Evolutionary conservation across 2,329 filamentous ascomycete species (phyloP).

Genomic region (Exophiala spinifera): DNA sequence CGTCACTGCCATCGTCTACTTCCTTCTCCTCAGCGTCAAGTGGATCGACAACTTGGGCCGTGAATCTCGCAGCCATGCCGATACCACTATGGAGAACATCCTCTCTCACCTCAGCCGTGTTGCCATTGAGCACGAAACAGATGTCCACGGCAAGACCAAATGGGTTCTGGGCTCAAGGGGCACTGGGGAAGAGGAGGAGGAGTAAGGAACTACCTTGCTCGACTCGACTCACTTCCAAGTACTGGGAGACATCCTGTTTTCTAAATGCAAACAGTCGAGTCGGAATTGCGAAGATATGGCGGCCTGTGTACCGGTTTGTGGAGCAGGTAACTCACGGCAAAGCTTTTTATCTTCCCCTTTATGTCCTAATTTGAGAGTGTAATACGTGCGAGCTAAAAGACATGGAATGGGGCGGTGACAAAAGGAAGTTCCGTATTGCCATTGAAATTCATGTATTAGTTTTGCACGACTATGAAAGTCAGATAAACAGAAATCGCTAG

Average conservation of each 20-base stretch:
- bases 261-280: background rate
- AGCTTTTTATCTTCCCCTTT: background rate
- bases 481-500: background rate
- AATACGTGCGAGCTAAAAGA: background rate
- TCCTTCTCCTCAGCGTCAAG: slow-evolving; percentile 45
- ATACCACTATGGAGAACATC: slow-evolving; percentile 55
- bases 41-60: slow-evolving; percentile 52
- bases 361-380: background rate
- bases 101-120: slow-evolving; percentile 52
- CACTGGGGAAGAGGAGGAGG: slow-evolving; percentile 44
- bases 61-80: slow-evolving; percentile 49
- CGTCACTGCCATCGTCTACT: slow-evolving; percentile 53
- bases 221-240: background rate
- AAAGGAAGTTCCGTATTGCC: background rate
- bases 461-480: background rate
- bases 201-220: background rate
- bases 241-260: background rate
- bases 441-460: background rate
- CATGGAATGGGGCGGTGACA: background rate
- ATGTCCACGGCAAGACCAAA: slow-evolving; percentile 45
- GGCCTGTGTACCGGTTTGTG: background rate
- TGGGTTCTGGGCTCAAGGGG: slow-evolving; percentile 43
- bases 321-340: background rate
- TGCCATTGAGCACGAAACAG: slow-evolving; percentile 50
- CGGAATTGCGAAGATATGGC: background rate